Conservation (phyloP, 352 stramenopile species). For the Thalassiosira sp. region DNA sequence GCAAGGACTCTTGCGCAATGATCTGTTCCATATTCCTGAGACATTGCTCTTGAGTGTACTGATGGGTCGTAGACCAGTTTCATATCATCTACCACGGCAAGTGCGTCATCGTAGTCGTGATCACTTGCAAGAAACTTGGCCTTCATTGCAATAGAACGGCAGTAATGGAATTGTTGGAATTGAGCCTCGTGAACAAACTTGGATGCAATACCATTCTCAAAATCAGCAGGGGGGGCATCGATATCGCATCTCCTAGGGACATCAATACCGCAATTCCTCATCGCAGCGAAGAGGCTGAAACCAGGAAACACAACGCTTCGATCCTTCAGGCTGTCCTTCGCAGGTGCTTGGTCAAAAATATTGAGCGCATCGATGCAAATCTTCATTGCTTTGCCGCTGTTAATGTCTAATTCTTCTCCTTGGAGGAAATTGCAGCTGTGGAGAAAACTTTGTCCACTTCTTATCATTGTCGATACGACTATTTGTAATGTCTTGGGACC, state of each 20-base stretch:
- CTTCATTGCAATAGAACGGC: constrained; percentile 10
- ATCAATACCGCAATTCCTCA: background rate
- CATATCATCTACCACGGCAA: constrained; percentile 10
- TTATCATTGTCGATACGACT: constrained; percentile 8
- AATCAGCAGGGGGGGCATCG: background rate
- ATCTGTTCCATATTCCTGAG: constrained; percentile 7
- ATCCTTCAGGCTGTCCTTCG: constrained; percentile 11
- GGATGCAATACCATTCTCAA: background rate
- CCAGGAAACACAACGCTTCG: constrained; percentile 13
- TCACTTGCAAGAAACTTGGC: constrained; percentile 4
- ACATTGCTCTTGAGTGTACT: constrained; percentile 8
- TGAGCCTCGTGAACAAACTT: constrained; percentile 15
- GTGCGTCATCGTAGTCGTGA: background rate
- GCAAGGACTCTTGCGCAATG: background rate
- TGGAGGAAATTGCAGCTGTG: background rate
- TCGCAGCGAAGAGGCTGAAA: background rate
- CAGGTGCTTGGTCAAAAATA: constrained; percentile 21
- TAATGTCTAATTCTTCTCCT: background rate
- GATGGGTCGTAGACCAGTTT: constrained; percentile 2
- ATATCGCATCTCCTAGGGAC: background rate
- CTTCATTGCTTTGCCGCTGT: background rate
- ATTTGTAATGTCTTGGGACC: constrained; percentile 2
- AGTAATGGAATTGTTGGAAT: constrained; percentile 17
- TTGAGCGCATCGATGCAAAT: constrained; percentile 4
- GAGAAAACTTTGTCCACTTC: background rate